Percentiles rank a stretch among this genome's conserved stretches.
phyloP scores from a whole-genome alignment of 2,329 filamentous ascomycete genomes.

The Fusarium metavorans region DNA sequence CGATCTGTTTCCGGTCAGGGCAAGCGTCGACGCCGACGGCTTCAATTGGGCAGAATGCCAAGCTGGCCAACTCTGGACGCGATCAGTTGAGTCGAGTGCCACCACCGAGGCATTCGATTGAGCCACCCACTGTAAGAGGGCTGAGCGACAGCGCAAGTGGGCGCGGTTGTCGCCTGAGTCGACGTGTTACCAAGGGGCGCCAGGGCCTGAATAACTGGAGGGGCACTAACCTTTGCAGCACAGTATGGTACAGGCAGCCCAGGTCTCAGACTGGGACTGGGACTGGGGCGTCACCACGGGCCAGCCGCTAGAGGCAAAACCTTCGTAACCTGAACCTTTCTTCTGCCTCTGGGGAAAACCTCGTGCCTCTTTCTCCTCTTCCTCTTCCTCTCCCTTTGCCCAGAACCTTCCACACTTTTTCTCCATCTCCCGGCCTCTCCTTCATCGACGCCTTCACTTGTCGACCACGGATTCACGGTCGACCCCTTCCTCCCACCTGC shows the following conservation, averaged over 20 bases:
- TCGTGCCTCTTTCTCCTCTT: conserved; percentile 47
- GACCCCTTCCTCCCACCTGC: conserved; percentile 48
- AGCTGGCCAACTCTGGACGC: conserved; percentile 2
- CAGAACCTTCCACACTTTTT: conserved; percentile 41
- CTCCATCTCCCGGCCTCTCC: conserved; percentile 46
- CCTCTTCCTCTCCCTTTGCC: conserved; percentile 47
- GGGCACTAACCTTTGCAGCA: neutral
- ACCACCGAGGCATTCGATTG: conserved; percentile 12
- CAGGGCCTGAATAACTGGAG: conserved; percentile 21
- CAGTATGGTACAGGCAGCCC: neutral
- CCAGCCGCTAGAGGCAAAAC: conserved; percentile 53
- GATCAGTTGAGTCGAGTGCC: conserved; percentile 7
- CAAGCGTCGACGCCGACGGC: conserved; percentile 37
- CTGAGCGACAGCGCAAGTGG: conserved; percentile 22
- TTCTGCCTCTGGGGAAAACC: conserved; percentile 54
- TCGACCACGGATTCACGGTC: conserved; percentile 47
- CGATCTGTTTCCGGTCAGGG: conserved; percentile 43
- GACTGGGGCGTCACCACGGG: conserved; percentile 45
- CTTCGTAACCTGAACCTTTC: conserved; percentile 52
- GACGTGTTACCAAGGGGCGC: conserved; percentile 26
- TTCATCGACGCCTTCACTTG: conserved; percentile 47
- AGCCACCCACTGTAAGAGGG: conserved; percentile 37
- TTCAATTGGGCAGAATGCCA: conserved; percentile 33
- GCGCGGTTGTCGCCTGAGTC: conserved; percentile 19
- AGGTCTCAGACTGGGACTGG: conserved; percentile 29